Base-by-base conservation (phyloP, 106 monocot genomes). In the Allium sativum region DNA sequence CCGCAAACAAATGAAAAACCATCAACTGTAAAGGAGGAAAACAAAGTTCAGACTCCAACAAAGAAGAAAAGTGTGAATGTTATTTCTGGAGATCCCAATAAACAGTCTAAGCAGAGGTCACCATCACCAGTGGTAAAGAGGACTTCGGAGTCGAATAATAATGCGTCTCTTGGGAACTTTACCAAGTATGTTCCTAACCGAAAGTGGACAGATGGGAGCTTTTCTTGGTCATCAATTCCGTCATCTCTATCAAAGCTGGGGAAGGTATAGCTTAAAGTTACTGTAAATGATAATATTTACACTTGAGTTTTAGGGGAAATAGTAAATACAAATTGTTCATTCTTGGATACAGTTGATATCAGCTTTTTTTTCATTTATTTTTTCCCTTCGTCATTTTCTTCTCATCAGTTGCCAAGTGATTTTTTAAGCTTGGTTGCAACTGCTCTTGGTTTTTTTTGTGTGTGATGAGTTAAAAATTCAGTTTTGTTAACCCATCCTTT, bases 221-320 rank as follows among this genome's bases (percentile, higher is more conserved):
- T 77, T 62, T 79, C 79, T 11, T 93, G 88, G 93, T 71, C 79
- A 31, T 73, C 79, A 15, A 66, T 93, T 58, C 82, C 84, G 40
- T 68, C 79, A 22, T 65, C 84, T 56, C 76, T 93, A 11, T 53
- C 72, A 44, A 93, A 82, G 64, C 81, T 93, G 40, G 93, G 93
- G 48, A 88, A 88, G 93, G 93, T 88, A 84, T 56, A 40, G 11
- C 18, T 60, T 14, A 19, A 18, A 55, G 0, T 20, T 55, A 31
- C 31, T 31, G 31, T 31, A 31, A 31, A 31, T 31, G 31, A 31
- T 31, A 5, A 31, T 31, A 31, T 31, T 31, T 31, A 31, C 31
- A 31, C 31, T 31, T 31, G 2, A 31, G 31, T 31, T 31, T 31
- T 31, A 31, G 31, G 31, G 1, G 31, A 31, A 31, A 31, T 31